Evolutionary conservation across 768 basidiomycete genomes (phyloP).

Genomic region (Suillus weaverae): DNA sequence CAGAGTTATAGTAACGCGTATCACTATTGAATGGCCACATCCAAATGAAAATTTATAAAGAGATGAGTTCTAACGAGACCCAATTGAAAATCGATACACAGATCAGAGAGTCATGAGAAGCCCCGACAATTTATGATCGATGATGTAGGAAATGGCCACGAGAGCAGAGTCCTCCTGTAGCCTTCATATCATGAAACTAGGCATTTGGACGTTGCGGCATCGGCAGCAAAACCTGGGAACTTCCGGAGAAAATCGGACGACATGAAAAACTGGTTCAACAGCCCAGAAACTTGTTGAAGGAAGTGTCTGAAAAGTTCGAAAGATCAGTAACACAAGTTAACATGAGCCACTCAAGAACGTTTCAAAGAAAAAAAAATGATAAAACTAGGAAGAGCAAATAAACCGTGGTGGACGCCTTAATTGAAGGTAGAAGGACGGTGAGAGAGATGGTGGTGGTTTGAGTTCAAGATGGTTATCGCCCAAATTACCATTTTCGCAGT

Average conservation of each 20-base stretch:
- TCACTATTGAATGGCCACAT: neutral
- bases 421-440: neutral
- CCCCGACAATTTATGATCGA: neutral
- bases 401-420: neutral
- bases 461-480: constrained; percentile 27
- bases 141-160: neutral
- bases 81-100: neutral
- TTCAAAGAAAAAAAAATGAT: neutral
- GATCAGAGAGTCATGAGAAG: neutral
- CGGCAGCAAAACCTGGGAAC: neutral
- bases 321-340: neutral
- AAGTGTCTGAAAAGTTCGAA: neutral
- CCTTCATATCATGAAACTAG: neutral
- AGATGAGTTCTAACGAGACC: neutral
- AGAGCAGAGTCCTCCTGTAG: too few relatives aligned
- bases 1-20: neutral
- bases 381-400: neutral
- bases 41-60: neutral
- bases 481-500: constrained; percentile 21
- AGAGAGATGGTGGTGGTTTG: constrained; percentile 31
- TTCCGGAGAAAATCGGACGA: neutral
- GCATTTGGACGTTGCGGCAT: neutral
- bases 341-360: neutral
- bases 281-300: neutral
- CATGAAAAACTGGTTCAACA: neutral